phyloP scores from a whole-genome alignment of 306 rosid genomes.

The Quillaja saponaria region DNA sequence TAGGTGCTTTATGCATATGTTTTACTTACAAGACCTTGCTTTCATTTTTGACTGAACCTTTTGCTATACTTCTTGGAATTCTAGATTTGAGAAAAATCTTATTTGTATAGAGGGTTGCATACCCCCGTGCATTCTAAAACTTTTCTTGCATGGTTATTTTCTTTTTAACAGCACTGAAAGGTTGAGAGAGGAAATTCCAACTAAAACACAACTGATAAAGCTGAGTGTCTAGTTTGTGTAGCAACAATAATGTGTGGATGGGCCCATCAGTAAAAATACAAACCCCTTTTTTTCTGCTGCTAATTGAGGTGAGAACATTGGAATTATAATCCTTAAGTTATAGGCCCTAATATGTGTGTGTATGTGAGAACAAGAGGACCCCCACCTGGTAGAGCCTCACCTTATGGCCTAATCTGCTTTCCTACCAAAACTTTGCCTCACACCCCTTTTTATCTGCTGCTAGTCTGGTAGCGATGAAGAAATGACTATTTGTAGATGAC shows the following conservation, averaged over 20 bases:
- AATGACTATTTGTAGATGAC: no score
- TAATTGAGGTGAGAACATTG: no score
- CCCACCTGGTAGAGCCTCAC: background rate
- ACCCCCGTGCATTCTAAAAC: slow-evolving; percentile 18
- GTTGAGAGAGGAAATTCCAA: background rate
- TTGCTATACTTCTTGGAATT: slow-evolving; percentile 7
- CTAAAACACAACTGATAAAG: slow-evolving; percentile 6
- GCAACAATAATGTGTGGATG: background rate
- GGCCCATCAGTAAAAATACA: background rate
- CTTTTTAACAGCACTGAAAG: background rate
- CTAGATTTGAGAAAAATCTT: slow-evolving; percentile 8
- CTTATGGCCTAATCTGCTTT: background rate
- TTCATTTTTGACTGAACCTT: slow-evolving; percentile 1
- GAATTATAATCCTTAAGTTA: slow-evolving; percentile 29
- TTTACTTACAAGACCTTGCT: background rate
- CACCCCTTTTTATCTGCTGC: slow-evolving; percentile 11
- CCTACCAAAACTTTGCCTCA: background rate
- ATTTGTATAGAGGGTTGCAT: slow-evolving; percentile 35
- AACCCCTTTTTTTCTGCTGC: no score
- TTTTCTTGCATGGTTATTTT: background rate
- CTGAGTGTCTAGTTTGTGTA: slow-evolving; percentile 4
- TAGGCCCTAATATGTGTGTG: background rate
- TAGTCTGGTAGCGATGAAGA: no score
- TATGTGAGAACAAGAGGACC: slow-evolving; percentile 13
- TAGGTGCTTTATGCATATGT: slow-evolving; percentile 31